Evolutionary conservation across 2,329 filamentous ascomycete species (phyloP), one percentile per base, ranked within the genome.

Genomic region (Emydomyces testavorans): DNA sequence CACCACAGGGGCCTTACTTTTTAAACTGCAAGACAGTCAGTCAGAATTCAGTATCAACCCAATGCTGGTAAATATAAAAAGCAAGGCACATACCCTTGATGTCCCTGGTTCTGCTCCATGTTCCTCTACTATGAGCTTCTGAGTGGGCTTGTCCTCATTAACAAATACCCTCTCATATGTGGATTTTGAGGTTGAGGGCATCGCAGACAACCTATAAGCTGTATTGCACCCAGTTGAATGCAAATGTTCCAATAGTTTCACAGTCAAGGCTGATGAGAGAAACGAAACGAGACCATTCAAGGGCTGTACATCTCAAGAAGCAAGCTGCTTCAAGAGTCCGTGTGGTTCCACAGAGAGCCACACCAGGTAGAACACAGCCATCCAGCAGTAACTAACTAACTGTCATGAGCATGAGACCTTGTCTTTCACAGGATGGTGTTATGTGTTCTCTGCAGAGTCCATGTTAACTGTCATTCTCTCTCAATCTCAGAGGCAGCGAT

Each of bases 51-150:
- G 3, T 21, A 18, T 20, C 16, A 10, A n/a, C n/a, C n/a, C n/a
- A 38, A 18, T 38, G 16, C 16, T n/a, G 26, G n/a, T 4, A 21
- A 3, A 21, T 32, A 40, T 18, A 10, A 24, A 6, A 38, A 44
- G 52, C 53, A 47, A 57, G 62, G 15, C 15, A 49, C 66, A 50
- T 56, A 69, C 66, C 53, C 65, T 50, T 11, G 23, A 21, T 10
- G 41, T 26, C 23, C 49, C 49, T 4, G 6, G 20, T 38, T 54
- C 53, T 18, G 42, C 44, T 13, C 43, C 47, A 45, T 49, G 45
- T 39, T 49, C 49, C 29, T 53, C 42, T 24, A 54, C 41, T 5
- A 21, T 23, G 32, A 54, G 46, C 13, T 24, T 45, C 21, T 54
- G 39, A n/a, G 50, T 47, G 11, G 36, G 20, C 37, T 11, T 26